A percentile compares a stretch with the other conserved stretches of the same genome.
Evolutionary conservation across 169 alveolate species (phyloP).

Genomic region (Perkinsus chesapeaki): DNA sequence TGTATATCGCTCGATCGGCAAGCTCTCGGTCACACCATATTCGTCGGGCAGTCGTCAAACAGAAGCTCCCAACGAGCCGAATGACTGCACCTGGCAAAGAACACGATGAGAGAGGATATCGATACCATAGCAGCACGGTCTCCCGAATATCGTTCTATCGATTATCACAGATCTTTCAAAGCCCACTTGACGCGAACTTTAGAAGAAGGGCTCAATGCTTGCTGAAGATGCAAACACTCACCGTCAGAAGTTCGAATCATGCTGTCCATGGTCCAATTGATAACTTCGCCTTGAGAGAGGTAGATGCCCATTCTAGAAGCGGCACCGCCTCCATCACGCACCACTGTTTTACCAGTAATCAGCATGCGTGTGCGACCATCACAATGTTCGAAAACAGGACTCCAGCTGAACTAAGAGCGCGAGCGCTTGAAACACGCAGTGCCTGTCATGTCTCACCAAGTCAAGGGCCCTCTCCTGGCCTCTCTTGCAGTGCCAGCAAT

Average conservation of each 20-base stretch:
- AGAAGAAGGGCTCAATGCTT: too few relatives aligned
- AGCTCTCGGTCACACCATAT: neutral
- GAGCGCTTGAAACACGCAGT: neutral
- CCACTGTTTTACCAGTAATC: neutral
- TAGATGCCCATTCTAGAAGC: neutral
- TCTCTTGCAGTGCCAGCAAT: neutral
- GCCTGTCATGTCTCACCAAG: neutral
- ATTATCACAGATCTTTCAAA: too few relatives aligned
- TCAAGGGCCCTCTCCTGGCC: neutral
- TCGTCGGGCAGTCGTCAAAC: neutral
- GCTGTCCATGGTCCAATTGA: neutral
- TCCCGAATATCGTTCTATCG: too few relatives aligned
- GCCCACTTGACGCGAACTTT: too few relatives aligned
- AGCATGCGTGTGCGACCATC: neutral
- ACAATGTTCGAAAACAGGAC: neutral
- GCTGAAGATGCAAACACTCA: neutral
- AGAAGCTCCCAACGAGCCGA: neutral
- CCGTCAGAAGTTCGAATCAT: neutral
- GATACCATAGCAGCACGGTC: neutral
- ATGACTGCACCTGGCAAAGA: neutral
- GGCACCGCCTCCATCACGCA: neutral
- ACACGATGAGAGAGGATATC: neutral
- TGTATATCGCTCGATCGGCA: neutral
- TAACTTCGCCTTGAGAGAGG: neutral
- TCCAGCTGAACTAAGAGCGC: neutral